Evolutionary conservation across 352 stramenopile genomes (phyloP), one percentile per base, ranked within the genome.

Genomic region (Globisporangium heterothallicum): DNA sequence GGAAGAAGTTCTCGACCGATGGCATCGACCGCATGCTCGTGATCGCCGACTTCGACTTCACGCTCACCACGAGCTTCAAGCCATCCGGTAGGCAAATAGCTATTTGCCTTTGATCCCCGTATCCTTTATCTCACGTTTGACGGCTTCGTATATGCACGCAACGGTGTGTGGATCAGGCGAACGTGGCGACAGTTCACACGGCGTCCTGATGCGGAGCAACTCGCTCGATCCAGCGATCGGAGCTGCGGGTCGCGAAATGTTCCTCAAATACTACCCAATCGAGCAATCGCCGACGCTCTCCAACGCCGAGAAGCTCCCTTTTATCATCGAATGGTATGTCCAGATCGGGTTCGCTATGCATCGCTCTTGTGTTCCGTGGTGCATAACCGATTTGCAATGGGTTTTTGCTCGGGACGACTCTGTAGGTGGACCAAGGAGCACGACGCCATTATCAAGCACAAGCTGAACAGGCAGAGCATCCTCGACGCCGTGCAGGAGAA

Each of bases 31-130:
- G 84, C 40, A 42, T 91, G 24, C 45, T 91, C 42, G 66, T 91
- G 49, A 87, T 91, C 41, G 64, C 77, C 27, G 79, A 91, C 42
- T 91, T 91, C 56, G 80, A 91, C 56, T 74, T 79, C 45, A 91
- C 77, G 29, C 56, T 90, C 34, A 88, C 79, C 43, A 68, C 74
- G 38, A 74, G 66, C 50, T 78, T 61, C 48, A 68, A 68, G 29
- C 42, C 60, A 14, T 49, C 19, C 1, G 64, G 64, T 63, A 18
- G 35, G 60, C 22, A 3, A 26, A 18, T 16, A 38, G 32, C 32
- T 18, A 18, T 16, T 38, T 8, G 4, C 4, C 12, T 38, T 6
- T 18, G 5, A 18, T 30, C n/a, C 7, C 14, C 21, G 12, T 52
- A n/a, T 18, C 18, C 40, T 21, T 14, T 53, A n/a, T n/a, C n/a